These are phyloP conservation scores for Tritrichomonas foetus DNA, from an alignment of 208 protist species.

Conservation along the genomic window DNA sequence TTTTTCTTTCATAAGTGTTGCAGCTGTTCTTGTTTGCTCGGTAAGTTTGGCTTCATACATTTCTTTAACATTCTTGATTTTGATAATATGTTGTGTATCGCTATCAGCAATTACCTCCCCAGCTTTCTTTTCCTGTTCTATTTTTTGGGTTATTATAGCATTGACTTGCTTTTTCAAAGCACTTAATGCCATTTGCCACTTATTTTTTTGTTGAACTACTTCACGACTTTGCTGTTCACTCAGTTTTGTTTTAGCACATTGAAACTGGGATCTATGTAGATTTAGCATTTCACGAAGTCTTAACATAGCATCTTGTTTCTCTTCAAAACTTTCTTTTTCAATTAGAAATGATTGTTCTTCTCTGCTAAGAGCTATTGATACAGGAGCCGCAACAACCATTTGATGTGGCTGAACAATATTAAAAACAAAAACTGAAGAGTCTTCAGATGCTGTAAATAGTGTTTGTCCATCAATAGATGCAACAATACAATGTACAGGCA, in stretches of 20 bases:
- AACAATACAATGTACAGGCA: neutral
- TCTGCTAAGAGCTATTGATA: neutral
- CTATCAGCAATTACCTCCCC: neutral
- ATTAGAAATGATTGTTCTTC: conserved; percentile 10
- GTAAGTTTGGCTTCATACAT: neutral
- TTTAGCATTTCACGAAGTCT: neutral
- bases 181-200: neutral
- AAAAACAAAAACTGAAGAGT: conserved; percentile 1
- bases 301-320: neutral
- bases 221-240: neutral
- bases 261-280: neutral
- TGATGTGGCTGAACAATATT: conserved; percentile 23
- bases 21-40: neutral
- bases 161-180: neutral
- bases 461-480: neutral
- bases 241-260: neutral
- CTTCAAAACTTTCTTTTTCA: neutral
- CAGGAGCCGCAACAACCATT: neutral
- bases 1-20: conserved; percentile 14
- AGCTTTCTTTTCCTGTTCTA: conserved; percentile 8
- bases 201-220: conserved; percentile 3
- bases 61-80: conserved; percentile 20
- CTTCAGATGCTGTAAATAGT: neutral
- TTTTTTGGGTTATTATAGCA: neutral
- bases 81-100: neutral